Evolutionary conservation across 148 eudicot genomes (phyloP).

Genomic region (Dysphania ambrosioides): DNA sequence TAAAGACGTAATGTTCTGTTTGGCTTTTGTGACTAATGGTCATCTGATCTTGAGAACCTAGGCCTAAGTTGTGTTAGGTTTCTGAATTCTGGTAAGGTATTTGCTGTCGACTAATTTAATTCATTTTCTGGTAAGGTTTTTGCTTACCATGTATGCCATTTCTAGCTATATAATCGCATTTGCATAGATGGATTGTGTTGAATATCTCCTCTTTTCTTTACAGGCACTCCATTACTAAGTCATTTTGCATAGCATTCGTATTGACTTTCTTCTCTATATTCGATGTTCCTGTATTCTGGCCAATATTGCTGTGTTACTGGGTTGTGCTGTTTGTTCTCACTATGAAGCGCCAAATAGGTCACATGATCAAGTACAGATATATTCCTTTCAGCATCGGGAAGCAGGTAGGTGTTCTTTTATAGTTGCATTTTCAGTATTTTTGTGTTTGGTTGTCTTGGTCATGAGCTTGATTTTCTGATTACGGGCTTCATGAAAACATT

Average conservation of each 20-base stretch:
- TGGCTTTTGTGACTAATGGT: not conserved
- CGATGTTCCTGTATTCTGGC: conserved; percentile 73
- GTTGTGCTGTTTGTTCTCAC: conserved; percentile 69
- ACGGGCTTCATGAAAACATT: conserved; percentile 8
- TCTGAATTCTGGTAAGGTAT: not conserved
- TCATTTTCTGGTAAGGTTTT: not conserved
- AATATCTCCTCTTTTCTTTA: conserved; percentile 7
- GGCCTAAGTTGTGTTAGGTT: not conserved
- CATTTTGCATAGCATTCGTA: conserved; percentile 48
- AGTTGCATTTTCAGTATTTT: not conserved
- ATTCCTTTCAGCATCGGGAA: conserved; percentile 78
- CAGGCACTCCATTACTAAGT: conserved; percentile 77
- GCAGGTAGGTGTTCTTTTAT: conserved; percentile 45
- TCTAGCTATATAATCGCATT: too few species aligned
- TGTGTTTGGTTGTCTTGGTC: not conserved
- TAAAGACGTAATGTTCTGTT: too few species aligned
- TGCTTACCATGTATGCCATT: too few species aligned
- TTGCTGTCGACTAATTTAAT: not conserved
- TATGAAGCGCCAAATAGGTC: conserved; percentile 87
- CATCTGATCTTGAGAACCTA: not conserved
- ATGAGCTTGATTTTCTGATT: not conserved
- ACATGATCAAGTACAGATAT: conserved; percentile 88
- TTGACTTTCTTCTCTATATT: conserved; percentile 60
- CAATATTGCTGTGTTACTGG: conserved; percentile 63
- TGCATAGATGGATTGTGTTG: not conserved